phyloP scores from a whole-genome alignment of 2,329 filamentous ascomycete genomes.

The Beauveria medogensis region DNA sequence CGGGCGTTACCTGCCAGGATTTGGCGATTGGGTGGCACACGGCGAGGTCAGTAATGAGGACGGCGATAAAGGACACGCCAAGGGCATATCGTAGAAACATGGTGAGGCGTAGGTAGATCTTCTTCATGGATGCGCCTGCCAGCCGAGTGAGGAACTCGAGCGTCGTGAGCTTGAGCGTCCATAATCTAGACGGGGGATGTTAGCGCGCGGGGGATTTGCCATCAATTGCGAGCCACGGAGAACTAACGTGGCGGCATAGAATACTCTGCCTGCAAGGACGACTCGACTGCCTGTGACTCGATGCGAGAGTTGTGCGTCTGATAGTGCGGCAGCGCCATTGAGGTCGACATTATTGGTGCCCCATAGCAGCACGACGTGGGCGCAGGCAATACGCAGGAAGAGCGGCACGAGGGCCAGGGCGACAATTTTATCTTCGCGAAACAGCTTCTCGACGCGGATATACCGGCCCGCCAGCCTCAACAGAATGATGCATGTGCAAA shows the following conservation, averaged over 20 bases:
- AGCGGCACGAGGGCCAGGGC: constrained; percentile 70
- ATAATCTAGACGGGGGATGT: constrained; percentile 50
- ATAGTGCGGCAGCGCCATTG: constrained; percentile 40
- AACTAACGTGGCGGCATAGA: constrained; percentile 77
- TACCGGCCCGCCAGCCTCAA: constrained; percentile 70
- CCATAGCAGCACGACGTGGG: constrained; percentile 75
- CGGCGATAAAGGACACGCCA: constrained; percentile 63
- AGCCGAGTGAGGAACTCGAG: constrained; percentile 83
- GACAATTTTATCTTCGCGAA: constrained; percentile 78
- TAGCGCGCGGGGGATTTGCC: too few species aligned
- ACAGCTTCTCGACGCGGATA: constrained; percentile 72
- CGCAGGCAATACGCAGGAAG: constrained; percentile 66
- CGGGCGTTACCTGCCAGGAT: constrained; percentile 70
- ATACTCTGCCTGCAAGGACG: constrained; percentile 70
- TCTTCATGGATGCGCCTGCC: constrained; percentile 68
- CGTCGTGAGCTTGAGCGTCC: constrained; percentile 81
- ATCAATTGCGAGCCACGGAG: constrained; percentile 6
- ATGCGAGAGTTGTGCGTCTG: constrained; percentile 47
- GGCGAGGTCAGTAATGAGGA: constrained; percentile 68
- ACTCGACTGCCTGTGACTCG: constrained; percentile 65
- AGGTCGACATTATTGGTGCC: constrained; percentile 79
- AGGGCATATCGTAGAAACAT: constrained; percentile 65
- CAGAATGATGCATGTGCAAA: constrained; percentile 71
- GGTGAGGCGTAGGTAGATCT: constrained; percentile 61
- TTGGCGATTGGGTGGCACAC: constrained; percentile 69